Conservation (phyloP, 768 basidiomycete species). For the Lactarius indigo region DNA sequence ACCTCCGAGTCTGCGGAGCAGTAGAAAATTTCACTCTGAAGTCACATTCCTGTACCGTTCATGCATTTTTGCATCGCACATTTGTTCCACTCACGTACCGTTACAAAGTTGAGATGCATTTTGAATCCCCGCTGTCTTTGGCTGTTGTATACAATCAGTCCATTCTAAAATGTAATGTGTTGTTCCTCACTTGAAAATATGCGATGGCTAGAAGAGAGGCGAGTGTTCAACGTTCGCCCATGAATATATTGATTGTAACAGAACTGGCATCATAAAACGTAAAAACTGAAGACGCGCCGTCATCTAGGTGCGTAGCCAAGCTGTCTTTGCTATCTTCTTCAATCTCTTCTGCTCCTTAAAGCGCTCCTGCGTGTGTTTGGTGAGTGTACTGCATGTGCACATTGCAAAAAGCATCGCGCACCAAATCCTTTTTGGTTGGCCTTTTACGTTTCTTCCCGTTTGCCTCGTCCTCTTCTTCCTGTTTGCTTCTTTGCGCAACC, state of each 20-base stretch:
- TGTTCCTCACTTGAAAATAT: background rate
- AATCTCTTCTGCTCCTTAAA: slow-evolving; percentile 78
- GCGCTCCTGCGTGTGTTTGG: slow-evolving; percentile 53
- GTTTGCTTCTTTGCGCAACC: slow-evolving; percentile 45
- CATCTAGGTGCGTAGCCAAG: slow-evolving; percentile 70
- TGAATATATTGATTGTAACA: slow-evolving; percentile 1
- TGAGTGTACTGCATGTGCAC: slow-evolving; percentile 19
- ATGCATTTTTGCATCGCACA: background rate
- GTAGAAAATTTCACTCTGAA: slow-evolving; percentile 4
- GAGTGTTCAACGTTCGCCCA: background rate
- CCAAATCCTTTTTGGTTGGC: slow-evolving; percentile 81
- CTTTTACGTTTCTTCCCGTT: slow-evolving; percentile 71
- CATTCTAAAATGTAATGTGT: slow-evolving; percentile 6
- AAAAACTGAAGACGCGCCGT: slow-evolving; percentile 5
- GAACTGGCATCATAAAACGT: slow-evolving; percentile 7
- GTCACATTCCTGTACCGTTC: background rate
- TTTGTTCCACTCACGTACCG: slow-evolving; percentile 5
- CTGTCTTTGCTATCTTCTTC: slow-evolving; percentile 87
- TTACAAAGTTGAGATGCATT: slow-evolving; percentile 15
- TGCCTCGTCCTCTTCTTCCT: slow-evolving; percentile 45
- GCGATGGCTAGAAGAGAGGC: background rate
- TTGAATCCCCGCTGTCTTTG: background rate
- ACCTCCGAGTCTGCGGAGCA: slow-evolving; percentile 15
- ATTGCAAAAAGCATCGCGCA: slow-evolving; percentile 35
- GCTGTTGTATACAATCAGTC: slow-evolving; percentile 10